phyloP scores from a whole-genome alignment of 805 yeast species.

The Saturnispora diversa region DNA sequence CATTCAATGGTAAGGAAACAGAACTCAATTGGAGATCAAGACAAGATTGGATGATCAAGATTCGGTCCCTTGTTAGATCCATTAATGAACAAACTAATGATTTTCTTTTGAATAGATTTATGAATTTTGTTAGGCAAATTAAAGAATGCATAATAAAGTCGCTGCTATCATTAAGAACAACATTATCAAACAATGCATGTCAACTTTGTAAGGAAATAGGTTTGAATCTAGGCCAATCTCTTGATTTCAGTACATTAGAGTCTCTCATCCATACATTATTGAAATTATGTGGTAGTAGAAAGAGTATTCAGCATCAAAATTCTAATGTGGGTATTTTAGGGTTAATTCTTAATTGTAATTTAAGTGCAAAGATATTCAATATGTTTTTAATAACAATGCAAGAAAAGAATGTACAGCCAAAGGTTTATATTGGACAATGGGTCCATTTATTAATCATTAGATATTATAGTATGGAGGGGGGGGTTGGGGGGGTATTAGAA shows the following conservation, averaged over 20 bases:
- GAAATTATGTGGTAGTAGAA: constrained; percentile 51
- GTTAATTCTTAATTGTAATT: constrained; percentile 47
- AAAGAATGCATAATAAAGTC: constrained; percentile 60
- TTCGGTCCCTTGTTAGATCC: constrained; percentile 57
- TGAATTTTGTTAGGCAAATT: constrained; percentile 29
- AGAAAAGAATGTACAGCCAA: constrained; percentile 67
- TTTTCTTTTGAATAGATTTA: constrained; percentile 4
- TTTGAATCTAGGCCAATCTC: constrained; percentile 30
- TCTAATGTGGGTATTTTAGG: constrained; percentile 50
- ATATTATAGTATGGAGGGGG: constrained; percentile 31
- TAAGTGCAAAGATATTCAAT: constrained; percentile 42
- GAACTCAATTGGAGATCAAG: constrained; percentile 80
- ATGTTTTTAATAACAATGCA: constrained; percentile 43
- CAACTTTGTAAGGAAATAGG: constrained; percentile 65
- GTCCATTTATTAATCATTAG: constrained; percentile 52
- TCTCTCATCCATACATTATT: constrained; percentile 39
- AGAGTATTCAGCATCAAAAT: constrained; percentile 52
- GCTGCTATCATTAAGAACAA: constrained; percentile 69
- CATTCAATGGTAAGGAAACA: constrained; percentile 69
- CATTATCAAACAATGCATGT: constrained; percentile 69
- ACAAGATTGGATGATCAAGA: constrained; percentile 49
- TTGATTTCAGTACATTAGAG: constrained; percentile 44
- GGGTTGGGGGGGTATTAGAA: constrained; percentile 31
- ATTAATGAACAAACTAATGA: constrained; percentile 33
- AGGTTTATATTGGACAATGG: constrained; percentile 65